Conservation (phyloP, 441 rosid species). For the Euphorbia corollata region DNA sequence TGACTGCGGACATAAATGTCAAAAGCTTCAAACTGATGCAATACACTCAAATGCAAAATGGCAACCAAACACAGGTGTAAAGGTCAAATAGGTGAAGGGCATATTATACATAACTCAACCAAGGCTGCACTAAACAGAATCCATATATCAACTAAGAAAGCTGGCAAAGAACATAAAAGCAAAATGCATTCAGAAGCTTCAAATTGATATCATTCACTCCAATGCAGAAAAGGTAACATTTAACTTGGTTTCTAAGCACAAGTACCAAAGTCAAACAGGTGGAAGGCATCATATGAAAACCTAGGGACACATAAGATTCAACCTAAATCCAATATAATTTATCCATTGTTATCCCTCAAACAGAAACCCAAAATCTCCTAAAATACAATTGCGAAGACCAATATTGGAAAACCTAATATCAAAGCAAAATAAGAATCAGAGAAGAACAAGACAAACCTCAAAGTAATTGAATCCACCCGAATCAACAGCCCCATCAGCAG, state of each 20-base stretch:
- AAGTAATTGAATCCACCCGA: neutral
- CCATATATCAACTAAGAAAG: no score
- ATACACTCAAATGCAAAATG: no score
- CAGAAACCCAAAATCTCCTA: neutral
- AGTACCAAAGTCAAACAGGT: neutral
- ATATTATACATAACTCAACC: no score
- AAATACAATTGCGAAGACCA: neutral
- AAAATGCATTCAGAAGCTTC: neutral
- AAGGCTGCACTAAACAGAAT: no score
- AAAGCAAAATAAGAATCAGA: constrained; percentile 1
- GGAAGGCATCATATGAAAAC: neutral
- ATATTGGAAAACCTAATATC: neutral
- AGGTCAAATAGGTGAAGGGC: no score
- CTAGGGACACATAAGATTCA: neutral
- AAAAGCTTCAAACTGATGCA: no score
- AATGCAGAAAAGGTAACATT: neutral
- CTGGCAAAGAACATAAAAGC: neutral
- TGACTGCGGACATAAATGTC: no score
- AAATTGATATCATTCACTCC: neutral
- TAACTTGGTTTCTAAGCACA: neutral
- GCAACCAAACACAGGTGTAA: no score
- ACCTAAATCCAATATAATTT: neutral
- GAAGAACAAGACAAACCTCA: constrained; percentile 28
- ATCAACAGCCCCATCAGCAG: constrained; percentile 9
- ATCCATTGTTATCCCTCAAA: neutral